A percentile compares a stretch with the other conserved stretches of the same genome.
Evolutionary conservation across 768 basidiomycete species (phyloP).

Genomic region (Clavaria fumosa): DNA sequence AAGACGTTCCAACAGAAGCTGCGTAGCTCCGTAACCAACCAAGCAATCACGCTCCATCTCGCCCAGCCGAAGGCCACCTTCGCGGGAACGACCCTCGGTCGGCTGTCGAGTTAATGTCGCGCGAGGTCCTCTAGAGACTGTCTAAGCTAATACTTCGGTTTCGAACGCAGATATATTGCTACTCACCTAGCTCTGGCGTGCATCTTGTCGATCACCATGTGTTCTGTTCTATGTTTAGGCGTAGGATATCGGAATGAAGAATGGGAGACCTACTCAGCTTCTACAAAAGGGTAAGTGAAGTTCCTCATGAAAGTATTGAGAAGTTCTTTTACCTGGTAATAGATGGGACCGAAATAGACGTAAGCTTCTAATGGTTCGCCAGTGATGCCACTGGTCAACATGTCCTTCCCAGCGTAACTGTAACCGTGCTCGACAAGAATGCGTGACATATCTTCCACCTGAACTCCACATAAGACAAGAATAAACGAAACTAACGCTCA

Average conservation of each 20-base stretch:
- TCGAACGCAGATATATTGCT: constrained; percentile 7
- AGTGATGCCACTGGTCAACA: constrained; percentile 95
- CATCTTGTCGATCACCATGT: constrained; percentile 99
- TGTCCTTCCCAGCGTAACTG: constrained; percentile 97
- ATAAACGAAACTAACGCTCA: constrained; percentile 3
- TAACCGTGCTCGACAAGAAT: constrained; percentile 92
- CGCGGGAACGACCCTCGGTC: constrained; percentile 94
- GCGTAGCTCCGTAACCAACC: constrained; percentile 97
- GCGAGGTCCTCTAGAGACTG: constrained; percentile 62
- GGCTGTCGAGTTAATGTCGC: constrained; percentile 95
- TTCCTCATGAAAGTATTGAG: constrained; percentile 2
- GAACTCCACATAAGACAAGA: neutral
- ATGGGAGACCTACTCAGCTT: constrained; percentile 67
- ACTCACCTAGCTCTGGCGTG: constrained; percentile 87
- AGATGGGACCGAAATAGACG: constrained; percentile 97
- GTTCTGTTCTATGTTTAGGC: constrained; percentile 36
- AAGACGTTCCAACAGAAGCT: constrained; percentile 86
- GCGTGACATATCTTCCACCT: constrained; percentile 97
- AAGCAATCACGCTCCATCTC: constrained; percentile 99
- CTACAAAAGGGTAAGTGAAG: constrained; percentile 24
- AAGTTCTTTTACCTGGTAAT: constrained; percentile 61
- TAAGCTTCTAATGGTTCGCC: constrained; percentile 94
- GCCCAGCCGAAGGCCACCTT: constrained; percentile 91
- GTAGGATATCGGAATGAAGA: neutral
- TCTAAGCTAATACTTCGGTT: neutral